phyloP scores from a whole-genome alignment of 1,139 yeast genomes.

The Hemisphaericaspora subhashii region DNA sequence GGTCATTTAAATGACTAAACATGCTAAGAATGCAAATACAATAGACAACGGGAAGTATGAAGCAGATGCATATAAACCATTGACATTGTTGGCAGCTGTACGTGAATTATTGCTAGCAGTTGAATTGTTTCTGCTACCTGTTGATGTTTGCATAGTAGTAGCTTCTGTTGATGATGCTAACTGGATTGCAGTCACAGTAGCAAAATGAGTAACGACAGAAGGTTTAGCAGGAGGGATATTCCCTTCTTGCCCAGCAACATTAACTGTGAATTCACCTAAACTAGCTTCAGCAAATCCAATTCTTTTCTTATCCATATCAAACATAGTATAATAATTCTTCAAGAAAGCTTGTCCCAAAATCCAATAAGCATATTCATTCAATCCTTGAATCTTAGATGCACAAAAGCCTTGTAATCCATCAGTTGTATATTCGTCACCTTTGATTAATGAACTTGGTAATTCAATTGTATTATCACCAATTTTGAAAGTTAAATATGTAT shows the following conservation, averaged over 20 bases:
- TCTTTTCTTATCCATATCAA: constrained; percentile 49
- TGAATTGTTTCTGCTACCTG: neutral
- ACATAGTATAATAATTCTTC: constrained; percentile 57
- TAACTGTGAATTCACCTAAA: constrained; percentile 2
- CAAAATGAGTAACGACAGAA: neutral
- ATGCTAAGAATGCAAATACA: neutral
- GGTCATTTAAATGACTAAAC: neutral
- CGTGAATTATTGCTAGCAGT: neutral
- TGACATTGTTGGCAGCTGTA: neutral
- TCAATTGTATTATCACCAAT: constrained; percentile 47
- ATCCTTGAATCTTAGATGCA: constrained; percentile 67
- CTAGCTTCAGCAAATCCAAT: constrained; percentile 45
- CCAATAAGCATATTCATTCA: constrained; percentile 36
- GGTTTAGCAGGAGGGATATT: neutral
- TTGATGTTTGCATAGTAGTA: neutral
- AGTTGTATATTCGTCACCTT: constrained; percentile 46
- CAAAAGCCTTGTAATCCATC: constrained; percentile 49
- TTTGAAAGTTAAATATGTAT: constrained; percentile 30
- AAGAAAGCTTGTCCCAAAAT: constrained; percentile 64
- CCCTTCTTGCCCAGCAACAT: neutral
- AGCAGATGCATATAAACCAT: neutral
- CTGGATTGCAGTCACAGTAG: neutral
- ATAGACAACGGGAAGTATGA: neutral
- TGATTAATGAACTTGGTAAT: constrained; percentile 44
- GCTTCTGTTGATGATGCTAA: neutral